phyloP scores from a whole-genome alignment of 495 filamentous ascomycete species.

The Amniculicola lignicola region DNA sequence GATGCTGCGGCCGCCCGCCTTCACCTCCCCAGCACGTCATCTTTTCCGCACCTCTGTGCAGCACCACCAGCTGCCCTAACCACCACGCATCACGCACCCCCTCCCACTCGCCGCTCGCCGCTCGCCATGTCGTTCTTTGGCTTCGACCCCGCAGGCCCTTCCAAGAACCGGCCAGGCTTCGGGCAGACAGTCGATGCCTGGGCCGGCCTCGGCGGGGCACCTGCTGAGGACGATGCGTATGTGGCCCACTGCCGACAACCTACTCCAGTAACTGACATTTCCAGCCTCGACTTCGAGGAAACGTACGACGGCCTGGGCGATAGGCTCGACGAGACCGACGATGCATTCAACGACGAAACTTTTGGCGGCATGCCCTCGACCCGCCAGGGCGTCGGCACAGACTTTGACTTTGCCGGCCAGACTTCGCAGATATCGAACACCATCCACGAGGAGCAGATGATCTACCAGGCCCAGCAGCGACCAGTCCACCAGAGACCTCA shows the following conservation, averaged over 20 bases:
- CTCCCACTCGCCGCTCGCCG: background rate
- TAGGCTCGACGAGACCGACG: slow-evolving; percentile 85
- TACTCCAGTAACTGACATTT: background rate
- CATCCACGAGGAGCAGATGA: slow-evolving; percentile 84
- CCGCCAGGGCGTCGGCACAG: slow-evolving; percentile 65
- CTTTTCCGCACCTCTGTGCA: background rate
- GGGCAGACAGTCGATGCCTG: slow-evolving; percentile 84
- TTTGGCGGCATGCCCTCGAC: slow-evolving; percentile 60
- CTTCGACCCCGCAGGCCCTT: slow-evolving; percentile 65
- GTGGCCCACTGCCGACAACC: slow-evolving; percentile 38
- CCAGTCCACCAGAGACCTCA: slow-evolving; percentile 44
- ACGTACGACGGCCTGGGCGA: slow-evolving; percentile 96
- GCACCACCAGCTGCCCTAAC: background rate
- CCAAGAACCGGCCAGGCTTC: slow-evolving; percentile 61
- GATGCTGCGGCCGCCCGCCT: background rate
- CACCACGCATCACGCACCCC: background rate
- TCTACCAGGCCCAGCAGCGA: slow-evolving; percentile 51
- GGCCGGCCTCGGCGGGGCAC: slow-evolving; percentile 60
- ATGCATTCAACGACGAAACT: slow-evolving; percentile 98
- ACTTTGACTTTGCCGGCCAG: slow-evolving; percentile 95
- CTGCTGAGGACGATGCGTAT: slow-evolving; percentile 71
- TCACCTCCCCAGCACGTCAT: background rate
- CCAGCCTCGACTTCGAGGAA: slow-evolving; percentile 88
- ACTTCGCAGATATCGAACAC: slow-evolving; percentile 81
- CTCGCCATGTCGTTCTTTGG: slow-evolving; percentile 79